phyloP scores from a whole-genome alignment of 352 stramenopile species.

The Phytophthora pisi region DNA sequence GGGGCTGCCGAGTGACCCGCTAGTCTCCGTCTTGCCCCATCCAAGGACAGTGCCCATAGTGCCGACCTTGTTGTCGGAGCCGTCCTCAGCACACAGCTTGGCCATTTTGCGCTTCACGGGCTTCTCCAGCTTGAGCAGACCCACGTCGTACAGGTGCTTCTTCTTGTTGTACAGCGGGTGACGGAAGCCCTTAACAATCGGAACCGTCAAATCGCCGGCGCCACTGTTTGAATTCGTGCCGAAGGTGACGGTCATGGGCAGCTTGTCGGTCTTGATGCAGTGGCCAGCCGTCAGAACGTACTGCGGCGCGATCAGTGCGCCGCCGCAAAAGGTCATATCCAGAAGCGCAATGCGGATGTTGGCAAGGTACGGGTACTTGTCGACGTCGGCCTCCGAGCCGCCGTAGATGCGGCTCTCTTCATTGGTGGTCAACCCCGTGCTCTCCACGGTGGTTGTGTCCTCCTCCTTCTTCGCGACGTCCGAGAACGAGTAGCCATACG shows the following conservation, averaged over 20 bases:
- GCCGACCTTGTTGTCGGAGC: slow-evolving; percentile 55
- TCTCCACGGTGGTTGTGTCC: background rate
- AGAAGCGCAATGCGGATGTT: slow-evolving; percentile 46
- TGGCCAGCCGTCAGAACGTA: slow-evolving; percentile 78
- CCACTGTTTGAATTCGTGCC: slow-evolving; percentile 24
- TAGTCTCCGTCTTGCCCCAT: slow-evolving; percentile 62
- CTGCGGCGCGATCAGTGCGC: slow-evolving; percentile 54
- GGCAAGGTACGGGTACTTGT: slow-evolving; percentile 59
- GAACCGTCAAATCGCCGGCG: slow-evolving; percentile 2
- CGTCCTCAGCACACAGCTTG: slow-evolving; percentile 43
- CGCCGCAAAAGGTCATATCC: slow-evolving; percentile 57
- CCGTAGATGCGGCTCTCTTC: slow-evolving; percentile 35
- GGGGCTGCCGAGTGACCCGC: slow-evolving; percentile 17
- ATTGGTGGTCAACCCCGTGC: slow-evolving; percentile 27
- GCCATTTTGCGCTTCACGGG: slow-evolving; percentile 41
- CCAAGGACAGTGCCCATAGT: slow-evolving; percentile 56
- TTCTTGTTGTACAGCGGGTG: slow-evolving; percentile 42
- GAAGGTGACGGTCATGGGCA: slow-evolving; percentile 33
- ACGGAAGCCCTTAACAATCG: slow-evolving; percentile 23
- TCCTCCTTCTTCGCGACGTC: slow-evolving; percentile 7
- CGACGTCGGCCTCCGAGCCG: slow-evolving; percentile 17
- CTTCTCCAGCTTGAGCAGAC: slow-evolving; percentile 59
- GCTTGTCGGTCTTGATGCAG: slow-evolving; percentile 50
- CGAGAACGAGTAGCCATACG: slow-evolving; percentile 30
- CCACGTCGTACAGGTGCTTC: slow-evolving; percentile 48